These are phyloP conservation scores for Neurospora sp. DNA, from an alignment of 2,329 filamentous ascomycete genomes.

Conservation along the genomic window DNA sequence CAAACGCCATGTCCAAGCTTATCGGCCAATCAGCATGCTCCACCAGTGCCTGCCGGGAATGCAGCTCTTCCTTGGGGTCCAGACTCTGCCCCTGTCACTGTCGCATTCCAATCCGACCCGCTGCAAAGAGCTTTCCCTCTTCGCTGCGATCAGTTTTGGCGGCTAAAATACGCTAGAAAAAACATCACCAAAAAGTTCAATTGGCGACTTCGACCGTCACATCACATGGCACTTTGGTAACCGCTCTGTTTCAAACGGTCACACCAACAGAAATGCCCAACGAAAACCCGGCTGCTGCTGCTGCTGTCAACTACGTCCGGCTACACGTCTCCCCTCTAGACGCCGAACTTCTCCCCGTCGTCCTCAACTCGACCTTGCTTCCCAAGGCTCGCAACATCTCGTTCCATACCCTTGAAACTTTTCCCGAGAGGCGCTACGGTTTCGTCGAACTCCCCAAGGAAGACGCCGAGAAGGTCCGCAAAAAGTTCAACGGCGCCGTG, in stretches of 20 bases:
- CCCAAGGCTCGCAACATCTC: conserved; percentile 68
- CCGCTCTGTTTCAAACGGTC: not conserved
- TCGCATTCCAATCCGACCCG: not conserved
- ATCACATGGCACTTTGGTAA: not conserved
- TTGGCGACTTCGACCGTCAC: not conserved
- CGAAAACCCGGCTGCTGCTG: not conserved
- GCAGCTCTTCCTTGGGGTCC: not conserved
- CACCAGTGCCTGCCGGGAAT: not conserved
- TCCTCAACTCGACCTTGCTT: conserved; percentile 60
- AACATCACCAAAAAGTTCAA: not conserved
- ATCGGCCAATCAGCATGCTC: not conserved
- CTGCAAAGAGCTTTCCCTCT: not conserved
- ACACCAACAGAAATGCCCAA: not conserved
- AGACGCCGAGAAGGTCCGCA: conserved; percentile 85
- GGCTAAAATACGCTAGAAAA: not conserved
- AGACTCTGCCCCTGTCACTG: not conserved
- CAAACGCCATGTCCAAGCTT: not conserved
- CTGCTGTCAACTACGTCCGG: conserved; percentile 33
- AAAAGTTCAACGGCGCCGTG: conserved; percentile 79
- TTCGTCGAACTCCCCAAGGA: conserved; percentile 73
- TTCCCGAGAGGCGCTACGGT: conserved; percentile 84
- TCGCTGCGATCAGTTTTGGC: not conserved
- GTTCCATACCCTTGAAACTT: conserved; percentile 78
- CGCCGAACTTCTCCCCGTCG: conserved; percentile 58
- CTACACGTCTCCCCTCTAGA: conserved; percentile 87